phyloP scores from a whole-genome alignment of 2,329 filamentous ascomycete species.

The Triangularia verruculosa region DNA sequence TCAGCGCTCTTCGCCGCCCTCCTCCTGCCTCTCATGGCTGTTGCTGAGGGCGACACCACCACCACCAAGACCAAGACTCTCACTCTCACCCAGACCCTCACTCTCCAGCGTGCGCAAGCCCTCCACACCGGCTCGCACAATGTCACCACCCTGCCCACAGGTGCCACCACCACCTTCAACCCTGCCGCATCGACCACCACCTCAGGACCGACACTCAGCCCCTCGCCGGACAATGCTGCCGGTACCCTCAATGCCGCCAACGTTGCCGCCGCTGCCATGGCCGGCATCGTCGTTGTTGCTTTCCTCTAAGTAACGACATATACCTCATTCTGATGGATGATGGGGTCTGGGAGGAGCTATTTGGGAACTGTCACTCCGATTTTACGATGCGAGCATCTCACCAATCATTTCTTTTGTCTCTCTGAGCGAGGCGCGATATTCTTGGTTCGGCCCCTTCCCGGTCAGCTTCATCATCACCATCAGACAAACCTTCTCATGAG shows the following conservation, averaged over 20 bases:
- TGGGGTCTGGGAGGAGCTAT: slow-evolving; percentile 2
- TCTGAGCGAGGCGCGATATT: slow-evolving; percentile 15
- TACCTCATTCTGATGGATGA: background rate
- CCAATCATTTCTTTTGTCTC: slow-evolving; percentile 30
- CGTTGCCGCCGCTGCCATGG: slow-evolving; percentile 48
- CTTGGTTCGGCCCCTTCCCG: slow-evolving; percentile 5
- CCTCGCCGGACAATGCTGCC: slow-evolving; percentile 39
- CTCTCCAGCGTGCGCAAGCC: slow-evolving; percentile 35
- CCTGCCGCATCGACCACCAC: slow-evolving; percentile 29
- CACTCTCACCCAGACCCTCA: slow-evolving; percentile 48
- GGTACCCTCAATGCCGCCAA: slow-evolving; percentile 43
- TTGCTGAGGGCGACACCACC: slow-evolving; percentile 45
- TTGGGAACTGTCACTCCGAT: slow-evolving; percentile 22
- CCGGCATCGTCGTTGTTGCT: slow-evolving; percentile 49
- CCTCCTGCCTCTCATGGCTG: slow-evolving; percentile 52
- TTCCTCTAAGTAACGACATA: slow-evolving; percentile 41
- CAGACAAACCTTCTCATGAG: background rate
- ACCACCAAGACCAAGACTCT: slow-evolving; percentile 50
- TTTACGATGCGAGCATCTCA: slow-evolving; percentile 34
- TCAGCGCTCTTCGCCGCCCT: slow-evolving; percentile 45
- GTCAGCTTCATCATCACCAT: slow-evolving; percentile 14
- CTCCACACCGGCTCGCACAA: slow-evolving; percentile 38
- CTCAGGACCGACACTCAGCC: slow-evolving; percentile 25
- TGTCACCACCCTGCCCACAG: slow-evolving; percentile 30
- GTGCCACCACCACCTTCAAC: slow-evolving; percentile 31